These are phyloP conservation scores for Aspergillus arachidicola DNA, from an alignment of 2,329 filamentous ascomycete genomes.

Conservation along the genomic window DNA sequence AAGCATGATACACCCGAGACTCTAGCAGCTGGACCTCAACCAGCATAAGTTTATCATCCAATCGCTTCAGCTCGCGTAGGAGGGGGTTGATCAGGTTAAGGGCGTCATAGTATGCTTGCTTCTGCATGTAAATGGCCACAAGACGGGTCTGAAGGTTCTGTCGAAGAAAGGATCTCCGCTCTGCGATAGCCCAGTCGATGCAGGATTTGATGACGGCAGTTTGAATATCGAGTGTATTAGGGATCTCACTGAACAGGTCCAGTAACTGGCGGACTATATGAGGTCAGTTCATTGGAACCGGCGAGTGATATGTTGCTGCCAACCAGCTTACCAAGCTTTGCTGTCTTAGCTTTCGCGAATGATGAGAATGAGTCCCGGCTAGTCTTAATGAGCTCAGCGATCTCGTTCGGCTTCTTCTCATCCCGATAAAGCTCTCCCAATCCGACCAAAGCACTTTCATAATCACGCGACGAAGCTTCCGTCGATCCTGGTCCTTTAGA, in stretches of 20 bases:
- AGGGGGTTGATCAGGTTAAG: conserved; percentile 95
- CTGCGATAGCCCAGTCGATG: conserved; percentile 97
- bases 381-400: conserved; percentile 86
- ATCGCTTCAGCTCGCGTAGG: conserved; percentile 92
- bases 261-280: conserved; percentile 85
- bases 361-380: conserved; percentile 90
- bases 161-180: conserved; percentile 92
- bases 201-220: conserved; percentile 96
- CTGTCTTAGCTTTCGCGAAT: conserved; percentile 98
- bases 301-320: neutral
- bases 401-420: conserved; percentile 74
- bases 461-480: conserved; percentile 86
- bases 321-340: conserved; percentile 78
- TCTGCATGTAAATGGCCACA: conserved; percentile 92
- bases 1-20: conserved; percentile 93
- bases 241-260: conserved; percentile 91
- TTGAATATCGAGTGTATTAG: conserved; percentile 91
- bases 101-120: conserved; percentile 96
- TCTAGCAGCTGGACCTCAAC: conserved; percentile 98
- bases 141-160: conserved; percentile 97
- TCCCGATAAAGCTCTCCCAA: conserved; percentile 92
- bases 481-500: conserved; percentile 80
- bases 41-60: conserved; percentile 97
- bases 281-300: neutral
- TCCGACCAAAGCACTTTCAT: conserved; percentile 84